A percentile compares a stretch with the other conserved stretches of the same genome.
Conservation (phyloP, 1,139 yeast genomes). For the Yamadazyma aaseri region DNA sequence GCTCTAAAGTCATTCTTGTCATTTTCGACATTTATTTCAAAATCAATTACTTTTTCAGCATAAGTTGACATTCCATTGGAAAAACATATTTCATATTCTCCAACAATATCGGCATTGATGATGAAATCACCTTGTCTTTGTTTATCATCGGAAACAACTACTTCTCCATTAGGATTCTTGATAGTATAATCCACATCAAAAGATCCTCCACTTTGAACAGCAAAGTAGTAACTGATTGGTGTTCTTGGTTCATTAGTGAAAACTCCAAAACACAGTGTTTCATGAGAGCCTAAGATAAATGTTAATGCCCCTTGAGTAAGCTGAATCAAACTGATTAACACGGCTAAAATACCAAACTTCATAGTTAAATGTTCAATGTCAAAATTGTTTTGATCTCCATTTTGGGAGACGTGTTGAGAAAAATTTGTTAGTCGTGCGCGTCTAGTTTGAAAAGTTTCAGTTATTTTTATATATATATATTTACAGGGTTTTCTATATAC, state of each 20-base stretch:
- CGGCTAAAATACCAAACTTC: constrained; percentile 4
- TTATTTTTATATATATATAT: constrained; percentile 1
- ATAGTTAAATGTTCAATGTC: not conserved
- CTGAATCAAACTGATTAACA: constrained; percentile 8
- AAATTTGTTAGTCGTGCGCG: not conserved
- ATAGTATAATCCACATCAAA: constrained; percentile 82
- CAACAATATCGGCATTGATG: constrained; percentile 63
- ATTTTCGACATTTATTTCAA: constrained; percentile 68
- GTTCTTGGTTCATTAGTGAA: constrained; percentile 65
- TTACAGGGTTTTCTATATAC: constrained; percentile 5
- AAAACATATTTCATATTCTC: constrained; percentile 94
- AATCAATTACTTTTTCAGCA: constrained; percentile 86
- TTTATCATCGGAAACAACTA: constrained; percentile 57
- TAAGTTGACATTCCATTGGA: constrained; percentile 82
- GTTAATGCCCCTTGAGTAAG: constrained; percentile 55
- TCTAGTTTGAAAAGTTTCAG: no score
- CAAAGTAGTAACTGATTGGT: constrained; percentile 77
- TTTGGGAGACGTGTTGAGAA: constrained; percentile 12
- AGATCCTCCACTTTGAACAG: constrained; percentile 88
- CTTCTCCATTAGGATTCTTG: constrained; percentile 63
- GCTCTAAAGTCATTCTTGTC: constrained; percentile 55
- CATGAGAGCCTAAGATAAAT: constrained; percentile 75
- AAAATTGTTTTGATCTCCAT: constrained; percentile 1
- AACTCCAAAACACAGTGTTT: constrained; percentile 73
- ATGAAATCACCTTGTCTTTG: constrained; percentile 86